These are phyloP conservation scores for Senecio squalidus DNA, from an alignment of 140 eudicot species.

Conservation along the genomic window DNA sequence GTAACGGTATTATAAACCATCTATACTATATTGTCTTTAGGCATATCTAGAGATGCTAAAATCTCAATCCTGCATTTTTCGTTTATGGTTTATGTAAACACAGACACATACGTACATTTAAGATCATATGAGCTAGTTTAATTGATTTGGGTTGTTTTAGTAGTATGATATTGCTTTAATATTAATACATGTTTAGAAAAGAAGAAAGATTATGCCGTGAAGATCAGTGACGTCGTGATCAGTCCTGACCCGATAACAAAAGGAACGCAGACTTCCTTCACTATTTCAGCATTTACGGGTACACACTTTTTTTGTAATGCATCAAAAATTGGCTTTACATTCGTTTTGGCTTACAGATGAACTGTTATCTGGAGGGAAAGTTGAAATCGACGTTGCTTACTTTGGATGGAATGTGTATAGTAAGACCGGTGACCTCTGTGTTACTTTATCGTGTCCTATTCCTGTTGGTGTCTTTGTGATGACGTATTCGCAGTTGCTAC, in stretches of 20 bases:
- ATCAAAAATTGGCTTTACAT: background rate
- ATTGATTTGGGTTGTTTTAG: background rate
- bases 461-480: constrained; percentile 52
- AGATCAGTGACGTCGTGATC: constrained; percentile 49
- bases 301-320: background rate
- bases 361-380: constrained; percentile 48
- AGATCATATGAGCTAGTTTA: background rate
- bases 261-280: constrained; percentile 58
- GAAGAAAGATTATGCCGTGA: constrained; percentile 38
- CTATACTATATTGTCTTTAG: background rate
- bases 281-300: constrained; percentile 61
- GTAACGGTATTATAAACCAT: background rate
- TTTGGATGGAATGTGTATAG: constrained; percentile 41
- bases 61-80: background rate
- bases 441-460: constrained; percentile 59
- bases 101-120: background rate
- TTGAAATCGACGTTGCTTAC: constrained; percentile 55
- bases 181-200: constrained; percentile 35
- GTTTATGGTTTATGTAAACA: background rate
- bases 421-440: constrained; percentile 61
- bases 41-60: background rate
- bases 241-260: constrained; percentile 49
- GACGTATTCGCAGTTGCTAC: constrained; percentile 58
- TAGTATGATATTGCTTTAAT: background rate
- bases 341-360: constrained; percentile 31